Percentiles rank a stretch among this genome's conserved stretches.
Conservation (phyloP, 169 alveolate species). For the Cryptosporidium meleagridis region DNA sequence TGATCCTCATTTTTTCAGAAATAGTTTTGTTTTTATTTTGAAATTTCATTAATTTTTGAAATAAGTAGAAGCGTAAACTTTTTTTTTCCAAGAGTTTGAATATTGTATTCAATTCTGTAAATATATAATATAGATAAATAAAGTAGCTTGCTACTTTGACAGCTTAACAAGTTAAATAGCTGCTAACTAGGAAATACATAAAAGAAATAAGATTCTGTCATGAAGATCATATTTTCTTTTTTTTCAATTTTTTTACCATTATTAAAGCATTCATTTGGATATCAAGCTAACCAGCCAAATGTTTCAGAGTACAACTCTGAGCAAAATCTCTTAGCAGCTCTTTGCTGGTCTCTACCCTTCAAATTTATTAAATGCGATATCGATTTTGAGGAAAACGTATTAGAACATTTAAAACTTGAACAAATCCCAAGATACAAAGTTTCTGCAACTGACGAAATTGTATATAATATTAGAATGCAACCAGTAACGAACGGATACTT, state of each 20-base stretch:
- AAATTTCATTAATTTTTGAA: neutral
- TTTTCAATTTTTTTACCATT: neutral
- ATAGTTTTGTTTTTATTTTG: neutral
- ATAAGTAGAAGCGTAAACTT: neutral
- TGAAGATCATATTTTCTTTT: neutral
- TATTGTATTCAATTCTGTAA: neutral
- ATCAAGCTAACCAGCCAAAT: slow-evolving; percentile 16
- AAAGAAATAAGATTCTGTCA: neutral
- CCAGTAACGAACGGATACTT: slow-evolving; percentile 43
- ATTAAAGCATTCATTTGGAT: neutral
- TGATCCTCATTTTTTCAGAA: neutral
- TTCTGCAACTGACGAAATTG: slow-evolving; percentile 33
- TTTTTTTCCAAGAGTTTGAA: neutral
- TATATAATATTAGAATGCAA: slow-evolving; percentile 19
- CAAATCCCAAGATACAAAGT: slow-evolving; percentile 43
- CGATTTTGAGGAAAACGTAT: slow-evolving; percentile 44
- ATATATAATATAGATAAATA: too few relatives aligned
- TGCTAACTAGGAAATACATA: neutral
- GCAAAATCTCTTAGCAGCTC: slow-evolving; percentile 41
- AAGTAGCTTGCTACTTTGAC: neutral
- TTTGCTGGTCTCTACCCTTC: slow-evolving; percentile 64
- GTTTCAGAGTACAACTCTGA: slow-evolving; percentile 15
- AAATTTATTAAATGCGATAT: slow-evolving; percentile 62
- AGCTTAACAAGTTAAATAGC: neutral
- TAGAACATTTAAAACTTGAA: slow-evolving; percentile 12